Evolutionary conservation across 163 green algal genomes (phyloP).

Genomic region (Coccomyxa subellipsoidea): DNA sequence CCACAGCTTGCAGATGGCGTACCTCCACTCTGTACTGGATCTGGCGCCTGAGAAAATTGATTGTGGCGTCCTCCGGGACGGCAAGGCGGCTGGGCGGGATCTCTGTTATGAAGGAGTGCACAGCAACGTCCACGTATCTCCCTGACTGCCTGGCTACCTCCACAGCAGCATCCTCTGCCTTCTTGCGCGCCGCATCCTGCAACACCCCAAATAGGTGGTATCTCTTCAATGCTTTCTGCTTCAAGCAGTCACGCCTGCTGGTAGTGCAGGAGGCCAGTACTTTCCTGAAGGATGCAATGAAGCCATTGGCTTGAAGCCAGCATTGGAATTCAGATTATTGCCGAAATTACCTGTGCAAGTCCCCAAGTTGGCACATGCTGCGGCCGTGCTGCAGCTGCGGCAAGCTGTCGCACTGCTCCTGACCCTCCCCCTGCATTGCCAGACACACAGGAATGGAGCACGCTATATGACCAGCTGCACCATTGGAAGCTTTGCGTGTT

Average conservation of each 20-base stretch:
- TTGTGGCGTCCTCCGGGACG: background rate
- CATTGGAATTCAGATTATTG: background rate
- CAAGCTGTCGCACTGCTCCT: background rate
- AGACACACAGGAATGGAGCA: background rate
- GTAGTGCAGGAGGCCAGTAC: background rate
- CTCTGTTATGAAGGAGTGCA: background rate
- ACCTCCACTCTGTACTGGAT: slow-evolving; percentile 2
- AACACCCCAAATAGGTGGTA: too few species aligned
- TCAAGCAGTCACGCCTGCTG: background rate
- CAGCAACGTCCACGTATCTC: background rate
- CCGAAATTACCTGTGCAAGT: background rate
- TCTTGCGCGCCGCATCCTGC: background rate
- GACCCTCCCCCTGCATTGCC: background rate
- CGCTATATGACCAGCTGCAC: too few species aligned
- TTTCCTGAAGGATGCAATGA: too few species aligned
- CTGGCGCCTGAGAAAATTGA: background rate
- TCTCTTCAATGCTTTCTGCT: too few species aligned
- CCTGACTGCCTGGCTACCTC: background rate
- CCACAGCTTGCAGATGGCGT: background rate
- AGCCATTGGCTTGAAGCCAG: background rate
- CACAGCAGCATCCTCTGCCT: background rate
- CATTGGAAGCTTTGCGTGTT: background rate
- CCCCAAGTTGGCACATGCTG: background rate
- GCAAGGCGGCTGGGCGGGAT: background rate
- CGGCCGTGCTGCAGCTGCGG: background rate